Evolutionary conservation across 108 stramenopile species (phyloP).

Genomic region (Nitzschia inconspicua): DNA sequence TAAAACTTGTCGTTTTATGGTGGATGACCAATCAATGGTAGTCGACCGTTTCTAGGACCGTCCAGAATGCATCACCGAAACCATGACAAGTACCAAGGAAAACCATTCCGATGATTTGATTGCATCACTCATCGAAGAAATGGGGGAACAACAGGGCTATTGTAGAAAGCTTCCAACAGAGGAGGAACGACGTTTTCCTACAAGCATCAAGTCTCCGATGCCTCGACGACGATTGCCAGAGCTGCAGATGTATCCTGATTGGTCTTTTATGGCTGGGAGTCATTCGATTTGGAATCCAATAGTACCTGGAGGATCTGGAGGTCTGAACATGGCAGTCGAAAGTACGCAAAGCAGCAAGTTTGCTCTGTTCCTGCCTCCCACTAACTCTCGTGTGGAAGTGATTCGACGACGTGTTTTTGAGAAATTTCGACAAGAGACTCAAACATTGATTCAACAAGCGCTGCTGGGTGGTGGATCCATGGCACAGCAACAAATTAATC

Average conservation of each 20-base stretch:
- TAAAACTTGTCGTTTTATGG: background rate
- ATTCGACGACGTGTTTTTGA: conserved; percentile 65
- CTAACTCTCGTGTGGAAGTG: conserved; percentile 67
- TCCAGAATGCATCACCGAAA: background rate
- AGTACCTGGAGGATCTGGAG: conserved; percentile 1
- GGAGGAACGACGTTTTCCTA: background rate
- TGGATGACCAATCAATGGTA: background rate
- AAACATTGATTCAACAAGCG: conserved; percentile 29
- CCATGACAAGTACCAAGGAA: background rate
- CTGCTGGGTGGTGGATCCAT: background rate
- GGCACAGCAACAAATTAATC: conserved; percentile 22
- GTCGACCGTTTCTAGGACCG: background rate
- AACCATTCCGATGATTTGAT: conserved; percentile 23
- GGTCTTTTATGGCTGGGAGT: conserved; percentile 16
- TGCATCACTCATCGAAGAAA: conserved; percentile 22
- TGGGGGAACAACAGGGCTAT: conserved; percentile 25
- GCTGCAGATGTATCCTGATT: conserved; percentile 8
- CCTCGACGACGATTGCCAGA: conserved; percentile 12
- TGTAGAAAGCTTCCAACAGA: background rate
- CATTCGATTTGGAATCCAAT: conserved; percentile 49
- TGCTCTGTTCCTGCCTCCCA: conserved; percentile 8
- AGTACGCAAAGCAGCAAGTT: background rate
- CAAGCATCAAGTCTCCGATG: background rate
- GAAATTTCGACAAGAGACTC: conserved; percentile 60
- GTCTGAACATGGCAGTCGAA: background rate